Percentiles rank a stretch among this genome's conserved stretches.
Evolutionary conservation across 177 flowering plant species (phyloP).

Genomic region (Telopea speciosissima): DNA sequence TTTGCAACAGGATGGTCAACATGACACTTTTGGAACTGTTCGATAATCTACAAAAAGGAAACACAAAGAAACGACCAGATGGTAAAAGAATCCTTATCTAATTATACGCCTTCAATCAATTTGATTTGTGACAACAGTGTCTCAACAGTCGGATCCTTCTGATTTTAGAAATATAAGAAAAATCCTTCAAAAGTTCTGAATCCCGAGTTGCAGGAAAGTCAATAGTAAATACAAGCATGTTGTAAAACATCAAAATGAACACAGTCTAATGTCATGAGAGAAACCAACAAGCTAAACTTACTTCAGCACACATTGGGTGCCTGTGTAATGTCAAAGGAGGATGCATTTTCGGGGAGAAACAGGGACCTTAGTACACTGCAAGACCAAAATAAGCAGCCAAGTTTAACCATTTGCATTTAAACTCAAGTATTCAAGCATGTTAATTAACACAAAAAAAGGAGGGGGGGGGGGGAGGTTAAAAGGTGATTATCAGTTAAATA

Average conservation of each 20-base stretch:
- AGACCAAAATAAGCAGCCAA: neutral
- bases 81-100: neutral
- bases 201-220: no score
- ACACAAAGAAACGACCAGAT: neutral
- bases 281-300: slow-evolving; percentile 22
- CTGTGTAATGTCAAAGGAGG: slow-evolving; percentile 63
- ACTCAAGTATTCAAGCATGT: neutral
- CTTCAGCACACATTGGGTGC: slow-evolving; percentile 73
- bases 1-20: slow-evolving; percentile 71
- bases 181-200: no score
- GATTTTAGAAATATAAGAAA: no score
- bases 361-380: neutral
- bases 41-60: slow-evolving; percentile 55
- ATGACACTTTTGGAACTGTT: slow-evolving; percentile 82
- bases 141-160: neutral
- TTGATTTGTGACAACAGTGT: neutral
- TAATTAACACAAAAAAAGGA: no score
- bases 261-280: neutral
- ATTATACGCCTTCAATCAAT: neutral
- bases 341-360: slow-evolving; percentile 36
- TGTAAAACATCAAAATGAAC: neutral
- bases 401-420: neutral
- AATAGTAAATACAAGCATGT: neutral
- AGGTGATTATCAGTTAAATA: neutral
- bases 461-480: neutral